Evolutionary conservation across 208 protist species (phyloP).

Genomic region (Leishmania lainsoni): DNA sequence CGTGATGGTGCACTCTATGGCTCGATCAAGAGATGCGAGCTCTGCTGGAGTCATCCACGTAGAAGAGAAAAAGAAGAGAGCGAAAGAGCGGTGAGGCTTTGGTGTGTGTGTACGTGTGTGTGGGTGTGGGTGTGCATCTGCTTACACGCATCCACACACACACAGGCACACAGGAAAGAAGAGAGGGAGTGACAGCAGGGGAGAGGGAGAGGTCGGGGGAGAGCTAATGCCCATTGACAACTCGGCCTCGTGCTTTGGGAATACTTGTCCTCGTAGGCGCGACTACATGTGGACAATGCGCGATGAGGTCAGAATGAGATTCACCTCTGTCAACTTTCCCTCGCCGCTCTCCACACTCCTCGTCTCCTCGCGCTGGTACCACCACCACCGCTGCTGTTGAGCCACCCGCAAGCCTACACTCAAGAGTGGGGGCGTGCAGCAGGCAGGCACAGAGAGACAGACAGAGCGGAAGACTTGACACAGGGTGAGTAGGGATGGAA

Average conservation of each 20-base stretch:
- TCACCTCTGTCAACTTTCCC: neutral
- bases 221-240: neutral
- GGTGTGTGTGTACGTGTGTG: neutral
- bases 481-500: neutral
- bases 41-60: conserved; percentile 3
- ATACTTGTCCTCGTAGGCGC: neutral
- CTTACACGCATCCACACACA: neutral
- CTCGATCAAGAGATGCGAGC: conserved; percentile 2
- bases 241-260: neutral
- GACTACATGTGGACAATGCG: neutral
- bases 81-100: neutral
- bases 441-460: neutral
- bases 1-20: conserved; percentile 9
- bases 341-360: neutral
- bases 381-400: neutral
- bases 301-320: too few species aligned
- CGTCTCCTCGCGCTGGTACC: neutral
- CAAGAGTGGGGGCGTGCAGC: neutral
- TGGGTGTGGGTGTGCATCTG: neutral
- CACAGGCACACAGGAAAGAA: too few species aligned
- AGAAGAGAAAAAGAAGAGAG: neutral
- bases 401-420: neutral
- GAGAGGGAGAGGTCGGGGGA: neutral
- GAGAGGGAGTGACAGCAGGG: neutral
- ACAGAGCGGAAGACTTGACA: neutral